Evolutionary conservation across 176 grass and related monocot genomes (phyloP).

Genomic region (Cymbopogon citratus): DNA sequence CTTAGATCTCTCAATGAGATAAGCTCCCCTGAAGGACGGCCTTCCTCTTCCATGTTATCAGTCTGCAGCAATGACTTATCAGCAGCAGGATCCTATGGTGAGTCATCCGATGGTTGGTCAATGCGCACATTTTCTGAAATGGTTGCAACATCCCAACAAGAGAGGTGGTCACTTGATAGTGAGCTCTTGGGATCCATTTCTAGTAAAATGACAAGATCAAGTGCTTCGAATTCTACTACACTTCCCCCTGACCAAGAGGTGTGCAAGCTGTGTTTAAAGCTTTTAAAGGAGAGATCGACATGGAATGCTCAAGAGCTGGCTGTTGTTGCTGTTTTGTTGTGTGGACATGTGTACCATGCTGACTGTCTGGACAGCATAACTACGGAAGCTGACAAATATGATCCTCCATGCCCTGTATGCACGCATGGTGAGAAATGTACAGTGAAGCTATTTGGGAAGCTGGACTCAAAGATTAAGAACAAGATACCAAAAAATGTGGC

Average conservation of each 20-base stretch:
- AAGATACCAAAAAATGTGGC: constrained; percentile 42
- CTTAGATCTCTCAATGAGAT: constrained; percentile 72
- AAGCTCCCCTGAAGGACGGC: constrained; percentile 50
- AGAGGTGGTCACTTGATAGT: constrained; percentile 80
- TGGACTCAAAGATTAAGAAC: constrained; percentile 50
- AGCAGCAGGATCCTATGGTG: constrained; percentile 42
- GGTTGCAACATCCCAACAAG: constrained; percentile 67
- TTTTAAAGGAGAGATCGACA: constrained; percentile 54
- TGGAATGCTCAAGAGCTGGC: constrained; percentile 61
- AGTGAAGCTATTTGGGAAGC: constrained; percentile 63
- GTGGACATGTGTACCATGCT: constrained; percentile 80
- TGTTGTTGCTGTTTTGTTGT: constrained; percentile 77
- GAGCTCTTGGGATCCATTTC: constrained; percentile 56
- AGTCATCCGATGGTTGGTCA: constrained; percentile 93
- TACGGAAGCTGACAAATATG: constrained; percentile 67
- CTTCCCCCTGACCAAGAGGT: constrained; percentile 49
- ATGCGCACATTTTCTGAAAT: constrained; percentile 94
- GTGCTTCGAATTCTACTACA: constrained; percentile 33
- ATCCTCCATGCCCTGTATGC: constrained; percentile 80
- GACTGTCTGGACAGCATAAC: constrained; percentile 91
- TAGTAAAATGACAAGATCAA: constrained; percentile 43
- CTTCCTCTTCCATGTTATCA: constrained; percentile 53
- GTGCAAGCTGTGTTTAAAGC: constrained; percentile 70
- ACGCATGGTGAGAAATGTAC: constrained; percentile 69
- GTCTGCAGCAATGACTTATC: constrained; percentile 55